Evolutionary conservation across 2,329 filamentous ascomycete species (phyloP).

Genomic region (Coniella lustricola): DNA sequence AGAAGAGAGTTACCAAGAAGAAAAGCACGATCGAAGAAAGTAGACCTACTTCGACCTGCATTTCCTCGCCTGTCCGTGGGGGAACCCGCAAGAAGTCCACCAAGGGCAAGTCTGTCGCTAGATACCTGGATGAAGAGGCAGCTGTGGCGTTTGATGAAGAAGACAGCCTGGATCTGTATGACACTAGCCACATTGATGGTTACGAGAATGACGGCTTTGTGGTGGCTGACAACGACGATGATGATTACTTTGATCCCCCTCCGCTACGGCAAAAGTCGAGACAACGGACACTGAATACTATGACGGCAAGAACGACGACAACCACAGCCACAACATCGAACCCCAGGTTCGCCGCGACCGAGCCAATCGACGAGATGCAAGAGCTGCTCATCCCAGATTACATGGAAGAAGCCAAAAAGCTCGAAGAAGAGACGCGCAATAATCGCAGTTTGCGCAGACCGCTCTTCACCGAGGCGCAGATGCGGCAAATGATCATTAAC

Average conservation of each 20-base stretch:
- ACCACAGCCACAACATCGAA: slow-evolving; percentile 41
- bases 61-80: slow-evolving; percentile 45
- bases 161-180: slow-evolving; percentile 29
- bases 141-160: slow-evolving; percentile 31
- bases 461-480: slow-evolving; percentile 61
- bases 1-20: slow-evolving; percentile 27
- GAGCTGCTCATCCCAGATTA: slow-evolving; percentile 59
- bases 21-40: slow-evolving; percentile 17
- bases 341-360: slow-evolving; percentile 42
- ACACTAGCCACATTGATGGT: slow-evolving; percentile 30
- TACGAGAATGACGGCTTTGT: slow-evolving; percentile 38
- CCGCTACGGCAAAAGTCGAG: slow-evolving; percentile 25
- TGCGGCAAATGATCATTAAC: slow-evolving; percentile 65
- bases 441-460: slow-evolving; percentile 48
- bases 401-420: slow-evolving; percentile 50
- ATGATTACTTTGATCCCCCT: slow-evolving; percentile 39
- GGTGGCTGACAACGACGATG: slow-evolving; percentile 30
- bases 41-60: slow-evolving; percentile 34
- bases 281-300: slow-evolving; percentile 31
- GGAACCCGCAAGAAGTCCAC: slow-evolving; percentile 22
- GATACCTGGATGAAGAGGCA: slow-evolving; percentile 17
- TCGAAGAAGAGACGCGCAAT: slow-evolving; percentile 57
- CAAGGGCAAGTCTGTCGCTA: slow-evolving; percentile 26
- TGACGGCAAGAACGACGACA: slow-evolving; percentile 32
- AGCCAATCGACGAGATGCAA: slow-evolving; percentile 50